Base-by-base conservation (phyloP, 768 basidiomycete species). In the Lentinula boryana region DNA sequence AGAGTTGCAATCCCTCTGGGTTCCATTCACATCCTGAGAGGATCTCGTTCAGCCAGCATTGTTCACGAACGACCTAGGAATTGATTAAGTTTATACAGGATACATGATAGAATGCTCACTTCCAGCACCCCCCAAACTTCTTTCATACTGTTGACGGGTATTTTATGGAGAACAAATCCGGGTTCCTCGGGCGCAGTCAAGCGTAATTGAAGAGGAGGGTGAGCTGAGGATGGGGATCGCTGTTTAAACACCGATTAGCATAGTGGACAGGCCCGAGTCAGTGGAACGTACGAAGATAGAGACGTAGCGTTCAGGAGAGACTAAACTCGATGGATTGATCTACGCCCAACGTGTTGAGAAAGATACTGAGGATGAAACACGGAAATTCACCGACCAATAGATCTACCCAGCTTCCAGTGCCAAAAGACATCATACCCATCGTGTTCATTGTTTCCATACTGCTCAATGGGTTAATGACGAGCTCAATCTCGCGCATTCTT, bases 1-100 rank as follows among this genome's bases (percentile, higher is more conserved):
- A 68, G 15, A 65, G 60, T 35, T 70, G 67, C 13, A 75, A 62
- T 9, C 75, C 77, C 66, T 91, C 88, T 3, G 83, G 76, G 31
- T 71, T 70, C 91, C 91, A 93, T 12, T 80, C 72, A 49, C 82
- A 84, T 49, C 80, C 78, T 4, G 74, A 66, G 21, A 93, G 70
- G n/a, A 80, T 78, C 66, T 88, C 88, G 67, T 93, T 93, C 16
- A 93, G 67, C 91, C 91, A 93, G 66, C 87, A 89, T 71, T 93
- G 91, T 62, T 93, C 91, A 61, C 82, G 79, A 4, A 93, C 88
- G 66, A 93, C 80, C 87, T 89, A 44, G 4, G 32, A 36, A 59
- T 38, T 18, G 18, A 15, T 32, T 10, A 41, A 56, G 32, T 54
- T 18, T 63, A 56, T 54, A 2, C 23, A 43, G 36, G 31, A 54